phyloP scores from a whole-genome alignment of 768 basidiomycete genomes.

The Erythrobasidium yunnanense region DNA sequence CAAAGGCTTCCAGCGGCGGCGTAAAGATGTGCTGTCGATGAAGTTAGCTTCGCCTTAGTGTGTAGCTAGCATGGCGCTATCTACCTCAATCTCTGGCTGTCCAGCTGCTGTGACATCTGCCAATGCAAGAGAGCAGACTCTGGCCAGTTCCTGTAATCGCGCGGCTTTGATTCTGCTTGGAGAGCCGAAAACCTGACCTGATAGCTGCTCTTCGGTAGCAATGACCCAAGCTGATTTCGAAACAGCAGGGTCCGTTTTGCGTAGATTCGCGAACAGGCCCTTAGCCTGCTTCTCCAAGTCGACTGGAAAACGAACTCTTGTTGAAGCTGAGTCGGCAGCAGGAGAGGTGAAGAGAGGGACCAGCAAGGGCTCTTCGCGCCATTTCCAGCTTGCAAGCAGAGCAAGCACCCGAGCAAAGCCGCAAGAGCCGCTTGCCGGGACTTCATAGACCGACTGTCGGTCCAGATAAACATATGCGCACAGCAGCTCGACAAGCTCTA shows the following conservation, averaged over 20 bases:
- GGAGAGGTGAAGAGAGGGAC: slow-evolving; percentile 58
- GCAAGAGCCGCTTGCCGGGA: slow-evolving; percentile 58
- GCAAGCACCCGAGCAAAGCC: slow-evolving; percentile 58
- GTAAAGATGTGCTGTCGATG: slow-evolving; percentile 61
- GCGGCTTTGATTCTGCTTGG: slow-evolving; percentile 64
- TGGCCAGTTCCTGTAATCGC: slow-evolving; percentile 61
- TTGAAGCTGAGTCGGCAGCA: slow-evolving; percentile 38
- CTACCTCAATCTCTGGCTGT: slow-evolving; percentile 53
- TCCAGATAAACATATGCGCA: slow-evolving; percentile 65
- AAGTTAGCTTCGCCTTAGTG: slow-evolving; percentile 15
- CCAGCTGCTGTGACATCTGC: slow-evolving; percentile 44
- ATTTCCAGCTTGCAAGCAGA: slow-evolving; percentile 60
- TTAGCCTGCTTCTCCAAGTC: slow-evolving; percentile 39
- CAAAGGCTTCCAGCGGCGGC: slow-evolving; percentile 73
- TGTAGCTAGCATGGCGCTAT: slow-evolving; percentile 23
- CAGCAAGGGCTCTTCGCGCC: slow-evolving; percentile 53
- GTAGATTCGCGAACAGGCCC: slow-evolving; percentile 39
- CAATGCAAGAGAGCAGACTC: slow-evolving; percentile 58
- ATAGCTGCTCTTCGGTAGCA: slow-evolving; percentile 62
- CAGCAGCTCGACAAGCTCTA: slow-evolving; percentile 73
- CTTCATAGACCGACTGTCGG: slow-evolving; percentile 44
- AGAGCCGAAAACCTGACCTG: slow-evolving; percentile 58
- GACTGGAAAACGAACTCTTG: slow-evolving; percentile 38
- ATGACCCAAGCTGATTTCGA: slow-evolving; percentile 58
- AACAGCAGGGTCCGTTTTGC: slow-evolving; percentile 42